Evolutionary conservation across 2,329 filamentous ascomycete species (phyloP).

Genomic region (Aspergillus transmontanensis): DNA sequence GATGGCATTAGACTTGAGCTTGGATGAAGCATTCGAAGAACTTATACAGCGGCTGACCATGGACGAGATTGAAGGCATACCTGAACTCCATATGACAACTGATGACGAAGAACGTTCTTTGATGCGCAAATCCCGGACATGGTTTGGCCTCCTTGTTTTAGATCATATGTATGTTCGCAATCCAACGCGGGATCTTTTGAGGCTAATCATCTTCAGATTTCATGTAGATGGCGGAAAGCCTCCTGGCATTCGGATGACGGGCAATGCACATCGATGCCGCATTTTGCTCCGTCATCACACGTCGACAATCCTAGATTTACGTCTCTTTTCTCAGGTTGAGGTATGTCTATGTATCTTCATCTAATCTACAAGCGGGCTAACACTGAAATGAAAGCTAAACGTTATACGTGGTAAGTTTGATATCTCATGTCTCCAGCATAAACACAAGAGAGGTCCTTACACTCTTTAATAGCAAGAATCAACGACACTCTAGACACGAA

Average conservation of each 20-base stretch:
- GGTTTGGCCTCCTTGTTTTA: conserved; percentile 57
- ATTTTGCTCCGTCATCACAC: conserved; percentile 48
- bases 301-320: conserved; percentile 53
- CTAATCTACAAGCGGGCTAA: conserved; percentile 9
- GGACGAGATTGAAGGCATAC: conserved; percentile 23
- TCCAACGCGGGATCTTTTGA: too few species aligned
- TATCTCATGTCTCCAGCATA: neutral
- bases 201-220: conserved; percentile 29
- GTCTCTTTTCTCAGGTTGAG: conserved; percentile 57
- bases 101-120: conserved; percentile 35
- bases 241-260: conserved; percentile 42
- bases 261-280: conserved; percentile 47
- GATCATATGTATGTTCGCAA: conserved; percentile 47
- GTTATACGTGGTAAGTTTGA: conserved; percentile 37
- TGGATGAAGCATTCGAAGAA: conserved; percentile 49
- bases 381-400: conserved; percentile 38
- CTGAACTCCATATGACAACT: conserved; percentile 14
- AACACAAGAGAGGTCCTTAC: conserved; percentile 2
- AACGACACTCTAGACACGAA: conserved; percentile 37
- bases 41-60: conserved; percentile 34
- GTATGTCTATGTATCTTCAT: conserved; percentile 16
- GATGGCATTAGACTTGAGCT: conserved; percentile 53
- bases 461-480: conserved; percentile 32
- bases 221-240: conserved; percentile 51
- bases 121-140: conserved; percentile 50